Base-by-base conservation (phyloP, 352 stramenopile genomes). In the Plasmopara muralis region DNA sequence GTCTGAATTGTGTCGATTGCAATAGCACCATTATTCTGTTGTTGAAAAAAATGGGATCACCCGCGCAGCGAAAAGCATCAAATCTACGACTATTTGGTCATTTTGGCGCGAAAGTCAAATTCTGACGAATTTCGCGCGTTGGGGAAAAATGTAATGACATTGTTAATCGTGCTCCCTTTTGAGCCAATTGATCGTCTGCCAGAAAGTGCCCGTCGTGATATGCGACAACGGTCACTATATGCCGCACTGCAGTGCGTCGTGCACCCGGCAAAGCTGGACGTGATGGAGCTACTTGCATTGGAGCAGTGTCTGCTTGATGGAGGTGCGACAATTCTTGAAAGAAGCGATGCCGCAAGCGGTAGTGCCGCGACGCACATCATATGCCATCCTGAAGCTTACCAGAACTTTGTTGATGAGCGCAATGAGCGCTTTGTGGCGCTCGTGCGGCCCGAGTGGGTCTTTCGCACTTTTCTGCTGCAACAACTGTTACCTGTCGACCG, bases 361-460 rank as follows among this genome's bases (percentile, higher is more conserved):
- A 59, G 50, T 44, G 40, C 45, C 20, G 61, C 83, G 47, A 89
- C 78, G 40, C 77, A 89, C 62, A 72, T 94, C n/a, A 64, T 94
- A 30, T 92, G 83, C 53, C 61, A 81, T 25, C 67, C 77, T 10
- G 57, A 60, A 29, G 62, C 73, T 20, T 87, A 87, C 53, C 49
- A 66, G 16, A 63, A 44, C 30, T 85, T 89, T 51, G 47, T 71
- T 2, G 28, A 53, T 39, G 60, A 66, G 16, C 81, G 74, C 18
- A 77, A 87, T 42, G 66, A 81, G 48, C 74, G 72, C 31, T 91
- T 88, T 53, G 73, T 87, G 51, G 74, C 72, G 43, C 65, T 92
- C 15, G 78, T 91, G 45, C 79, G 81, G 0, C 77, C 81, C 16
- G 77, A 86, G 54, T 94, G 83, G 83, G 79, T 90, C 41, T 87